Evolutionary conservation across 2,329 filamentous ascomycete species (phyloP).

Genomic region (Calonectria montana): DNA sequence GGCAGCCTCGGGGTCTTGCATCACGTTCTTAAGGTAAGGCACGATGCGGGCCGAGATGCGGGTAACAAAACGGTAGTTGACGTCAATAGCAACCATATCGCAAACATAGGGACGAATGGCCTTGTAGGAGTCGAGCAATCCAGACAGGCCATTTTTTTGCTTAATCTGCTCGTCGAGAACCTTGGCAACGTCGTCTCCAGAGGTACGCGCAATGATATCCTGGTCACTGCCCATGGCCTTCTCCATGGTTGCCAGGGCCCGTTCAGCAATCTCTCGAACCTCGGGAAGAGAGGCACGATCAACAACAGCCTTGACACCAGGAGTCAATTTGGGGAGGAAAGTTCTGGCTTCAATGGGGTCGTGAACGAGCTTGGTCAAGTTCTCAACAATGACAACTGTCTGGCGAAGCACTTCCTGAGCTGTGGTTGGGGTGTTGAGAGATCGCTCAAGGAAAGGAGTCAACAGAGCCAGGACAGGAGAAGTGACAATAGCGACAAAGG

Average conservation of each 20-base stretch:
- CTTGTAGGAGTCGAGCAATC: constrained; percentile 72
- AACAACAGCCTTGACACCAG: constrained; percentile 90
- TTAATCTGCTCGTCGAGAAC: constrained; percentile 82
- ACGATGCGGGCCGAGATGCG: constrained; percentile 76
- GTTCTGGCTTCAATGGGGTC: constrained; percentile 93
- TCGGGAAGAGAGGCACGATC: constrained; percentile 93
- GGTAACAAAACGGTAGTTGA: constrained; percentile 82
- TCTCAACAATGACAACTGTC: constrained; percentile 96
- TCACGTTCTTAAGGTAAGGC: constrained; percentile 80
- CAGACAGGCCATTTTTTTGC: constrained; percentile 71
- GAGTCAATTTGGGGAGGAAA: constrained; percentile 93
- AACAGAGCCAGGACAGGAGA: constrained; percentile 94
- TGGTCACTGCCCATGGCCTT: constrained; percentile 87
- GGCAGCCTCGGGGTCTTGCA: constrained; percentile 69
- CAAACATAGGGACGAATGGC: constrained; percentile 79
- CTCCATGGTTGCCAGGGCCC: constrained; percentile 87
- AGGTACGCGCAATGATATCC: constrained; percentile 73
- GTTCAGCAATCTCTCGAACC: constrained; percentile 88
- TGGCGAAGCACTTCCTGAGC: constrained; percentile 94
- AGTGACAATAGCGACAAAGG: constrained; percentile 97
- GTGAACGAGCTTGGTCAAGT: constrained; percentile 97
- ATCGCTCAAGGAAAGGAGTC: constrained; percentile 93
- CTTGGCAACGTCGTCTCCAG: constrained; percentile 78
- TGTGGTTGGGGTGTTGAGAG: constrained; percentile 90
- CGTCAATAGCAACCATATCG: constrained; percentile 87